A percentile compares a stretch with the other conserved stretches of the same genome.
phyloP scores from a whole-genome alignment of 139 green algal species.

The Ettlia oleoabundans region DNA sequence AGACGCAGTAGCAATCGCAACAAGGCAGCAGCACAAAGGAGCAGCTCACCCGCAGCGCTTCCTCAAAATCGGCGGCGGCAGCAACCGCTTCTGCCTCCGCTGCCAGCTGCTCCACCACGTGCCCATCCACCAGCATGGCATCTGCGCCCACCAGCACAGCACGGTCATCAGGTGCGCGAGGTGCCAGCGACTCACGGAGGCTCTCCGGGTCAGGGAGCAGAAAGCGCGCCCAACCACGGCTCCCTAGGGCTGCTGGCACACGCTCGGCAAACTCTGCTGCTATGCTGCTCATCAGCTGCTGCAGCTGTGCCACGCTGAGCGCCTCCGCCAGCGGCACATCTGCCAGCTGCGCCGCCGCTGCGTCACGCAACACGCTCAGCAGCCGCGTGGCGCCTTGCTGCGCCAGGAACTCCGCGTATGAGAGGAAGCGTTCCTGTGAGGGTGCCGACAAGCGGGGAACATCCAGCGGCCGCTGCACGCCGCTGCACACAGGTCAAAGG shows the following conservation, averaged over 20 bases:
- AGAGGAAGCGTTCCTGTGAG: slow-evolving; percentile 60
- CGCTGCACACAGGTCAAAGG: not conserved
- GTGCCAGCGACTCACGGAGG: slow-evolving; percentile 19
- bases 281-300: slow-evolving; percentile 20
- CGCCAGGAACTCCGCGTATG: slow-evolving; percentile 53
- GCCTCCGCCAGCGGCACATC: slow-evolving; percentile 21
- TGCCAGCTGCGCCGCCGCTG: slow-evolving; percentile 16
- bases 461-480: not conserved
- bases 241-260: not conserved
- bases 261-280: not conserved
- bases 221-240: slow-evolving; percentile 15
- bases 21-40: no score
- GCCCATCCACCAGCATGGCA: slow-evolving; percentile 40
- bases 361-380: slow-evolving; percentile 23
- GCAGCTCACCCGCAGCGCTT: slow-evolving; percentile 35
- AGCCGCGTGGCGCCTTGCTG: slow-evolving; percentile 31
- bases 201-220: slow-evolving; percentile 26
- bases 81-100: slow-evolving; percentile 47
- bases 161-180: slow-evolving; percentile 35
- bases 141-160: slow-evolving; percentile 38
- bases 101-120: slow-evolving; percentile 47
- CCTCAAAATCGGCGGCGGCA: slow-evolving; percentile 32
- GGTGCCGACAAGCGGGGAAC: slow-evolving; percentile 36
- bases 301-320: slow-evolving; percentile 29
- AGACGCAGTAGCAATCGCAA: no score